These are phyloP conservation scores for Rhodotorula diobovata DNA, from an alignment of 768 basidiomycete species.

Conservation along the genomic window DNA sequence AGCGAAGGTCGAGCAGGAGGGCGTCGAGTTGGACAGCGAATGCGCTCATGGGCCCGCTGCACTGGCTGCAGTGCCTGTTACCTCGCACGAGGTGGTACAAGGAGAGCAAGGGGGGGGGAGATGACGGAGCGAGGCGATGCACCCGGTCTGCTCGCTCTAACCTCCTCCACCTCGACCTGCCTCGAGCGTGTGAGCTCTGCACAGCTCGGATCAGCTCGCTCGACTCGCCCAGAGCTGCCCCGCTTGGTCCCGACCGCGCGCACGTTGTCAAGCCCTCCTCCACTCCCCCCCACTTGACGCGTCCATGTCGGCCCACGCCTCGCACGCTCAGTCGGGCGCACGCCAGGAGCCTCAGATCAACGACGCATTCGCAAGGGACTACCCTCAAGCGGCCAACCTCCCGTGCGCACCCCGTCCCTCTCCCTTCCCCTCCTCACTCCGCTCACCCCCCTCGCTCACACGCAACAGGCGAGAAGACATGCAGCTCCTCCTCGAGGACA, in stretches of 20 bases:
- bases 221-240: no score
- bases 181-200: neutral
- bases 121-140: neutral
- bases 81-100: no score
- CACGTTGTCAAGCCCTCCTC: no score
- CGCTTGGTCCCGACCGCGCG: neutral
- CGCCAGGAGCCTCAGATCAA: neutral
- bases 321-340: neutral
- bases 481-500: conserved; percentile 80
- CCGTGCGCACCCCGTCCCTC: neutral
- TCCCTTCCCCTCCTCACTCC: neutral
- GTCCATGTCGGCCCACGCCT: neutral
- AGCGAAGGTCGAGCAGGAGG: neutral
- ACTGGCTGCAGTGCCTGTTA: no score
- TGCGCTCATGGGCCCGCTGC: neutral
- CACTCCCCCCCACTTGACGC: neutral
- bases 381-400: neutral
- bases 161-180: neutral
- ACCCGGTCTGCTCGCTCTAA: neutral
- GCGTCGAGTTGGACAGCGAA: neutral
- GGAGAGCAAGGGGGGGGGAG: no score
- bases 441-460: neutral
- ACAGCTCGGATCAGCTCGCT: neutral
- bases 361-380: conserved; percentile 21
- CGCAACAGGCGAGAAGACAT: conserved; percentile 70